These are phyloP conservation scores for Aureobasidium melanogenum DNA, from an alignment of 2,329 filamentous ascomycete species.

Conservation along the genomic window DNA sequence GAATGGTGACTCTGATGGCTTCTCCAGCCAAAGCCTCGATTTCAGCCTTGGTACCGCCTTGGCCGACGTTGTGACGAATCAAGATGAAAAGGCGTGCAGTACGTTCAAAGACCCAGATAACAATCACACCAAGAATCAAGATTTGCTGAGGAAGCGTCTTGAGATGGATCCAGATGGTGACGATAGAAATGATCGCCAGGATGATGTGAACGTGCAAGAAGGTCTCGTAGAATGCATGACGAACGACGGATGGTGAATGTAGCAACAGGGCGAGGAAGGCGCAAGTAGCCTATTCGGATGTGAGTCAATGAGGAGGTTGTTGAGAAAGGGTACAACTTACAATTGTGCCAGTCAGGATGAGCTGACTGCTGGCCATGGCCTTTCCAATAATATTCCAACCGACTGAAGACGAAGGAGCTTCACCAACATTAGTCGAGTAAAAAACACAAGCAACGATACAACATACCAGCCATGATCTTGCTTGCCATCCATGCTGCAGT, in stretches of 20 bases:
- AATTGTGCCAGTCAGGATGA: constrained; percentile 55
- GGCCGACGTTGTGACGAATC: constrained; percentile 57
- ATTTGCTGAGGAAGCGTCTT: constrained; percentile 47
- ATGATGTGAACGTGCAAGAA: constrained; percentile 67
- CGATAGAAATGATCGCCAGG: constrained; percentile 50
- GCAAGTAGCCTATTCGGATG: constrained; percentile 40
- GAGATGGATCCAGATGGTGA: constrained; percentile 59
- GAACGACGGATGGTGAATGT: constrained; percentile 60
- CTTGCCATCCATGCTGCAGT: constrained; percentile 49
- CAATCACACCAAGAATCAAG: constrained; percentile 53
- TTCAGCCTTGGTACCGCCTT: constrained; percentile 57
- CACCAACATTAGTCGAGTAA: background rate
- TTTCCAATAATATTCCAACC: constrained; percentile 42
- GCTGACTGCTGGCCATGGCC: constrained; percentile 34
- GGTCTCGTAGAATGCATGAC: constrained; percentile 71
- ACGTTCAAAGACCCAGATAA: constrained; percentile 61
- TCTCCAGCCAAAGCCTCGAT: constrained; percentile 70
- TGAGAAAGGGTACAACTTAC: constrained; percentile 32
- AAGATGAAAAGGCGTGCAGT: constrained; percentile 50
- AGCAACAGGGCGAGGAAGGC: constrained; percentile 56
- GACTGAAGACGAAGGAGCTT: constrained; percentile 17
- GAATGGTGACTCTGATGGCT: constrained; percentile 63
- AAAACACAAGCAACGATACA: background rate
- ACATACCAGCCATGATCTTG: constrained; percentile 26
- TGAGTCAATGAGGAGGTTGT: background rate